phyloP scores from a whole-genome alignment of 441 rosid genomes.

The Pelargonium cotyledonis region DNA sequence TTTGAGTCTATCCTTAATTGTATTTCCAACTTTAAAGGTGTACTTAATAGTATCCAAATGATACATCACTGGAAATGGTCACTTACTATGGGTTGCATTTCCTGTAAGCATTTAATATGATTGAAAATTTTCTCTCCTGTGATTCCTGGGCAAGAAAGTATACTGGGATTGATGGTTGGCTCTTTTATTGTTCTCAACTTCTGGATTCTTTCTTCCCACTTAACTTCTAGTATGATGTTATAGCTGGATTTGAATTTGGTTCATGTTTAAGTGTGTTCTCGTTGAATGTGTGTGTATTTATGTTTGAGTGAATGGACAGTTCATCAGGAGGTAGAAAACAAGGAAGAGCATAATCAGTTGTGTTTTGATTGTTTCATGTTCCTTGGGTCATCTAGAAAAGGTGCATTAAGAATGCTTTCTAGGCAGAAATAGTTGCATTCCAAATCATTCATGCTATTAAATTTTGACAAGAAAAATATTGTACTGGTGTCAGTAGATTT shows the following conservation, averaged over 20 bases:
- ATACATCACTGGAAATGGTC: not conserved
- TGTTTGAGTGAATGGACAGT: not conserved
- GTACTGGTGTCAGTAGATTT: not conserved
- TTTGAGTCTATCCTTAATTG: not conserved
- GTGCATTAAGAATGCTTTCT: not conserved
- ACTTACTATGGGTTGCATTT: not conserved
- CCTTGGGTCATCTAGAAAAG: not conserved
- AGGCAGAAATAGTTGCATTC: not conserved
- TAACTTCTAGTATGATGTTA: not conserved
- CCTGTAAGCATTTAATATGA: not conserved
- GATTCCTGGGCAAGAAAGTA: not conserved
- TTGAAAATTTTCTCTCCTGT: not conserved
- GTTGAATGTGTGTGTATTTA: not conserved
- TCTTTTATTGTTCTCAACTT: not conserved
- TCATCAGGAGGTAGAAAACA: not conserved
- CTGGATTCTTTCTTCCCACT: not conserved
- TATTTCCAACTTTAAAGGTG: not conserved
- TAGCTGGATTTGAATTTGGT: not conserved
- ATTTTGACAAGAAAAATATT: not conserved
- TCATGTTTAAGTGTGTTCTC: not conserved
- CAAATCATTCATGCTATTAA: not conserved
- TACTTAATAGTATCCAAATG: not conserved
- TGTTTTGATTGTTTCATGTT: not conserved
- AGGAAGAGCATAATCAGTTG: not conserved
- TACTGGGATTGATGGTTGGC: not conserved